Evolutionary conservation across 2,329 filamentous ascomycete genomes (phyloP).

Genomic region (Aspergillus hiratsukae): DNA sequence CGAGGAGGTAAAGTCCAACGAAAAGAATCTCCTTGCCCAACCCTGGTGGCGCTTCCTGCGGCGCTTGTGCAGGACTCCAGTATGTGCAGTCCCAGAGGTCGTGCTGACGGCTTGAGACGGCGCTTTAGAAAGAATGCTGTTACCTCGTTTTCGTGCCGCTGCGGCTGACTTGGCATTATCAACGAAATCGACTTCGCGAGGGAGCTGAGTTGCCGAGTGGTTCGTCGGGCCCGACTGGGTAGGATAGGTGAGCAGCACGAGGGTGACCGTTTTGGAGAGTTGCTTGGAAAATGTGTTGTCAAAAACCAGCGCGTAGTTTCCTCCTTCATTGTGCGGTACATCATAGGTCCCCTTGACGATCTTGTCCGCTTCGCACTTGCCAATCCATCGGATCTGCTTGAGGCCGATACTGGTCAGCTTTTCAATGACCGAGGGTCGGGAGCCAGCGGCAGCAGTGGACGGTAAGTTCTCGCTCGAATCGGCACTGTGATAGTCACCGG

Average conservation of each 20-base stretch:
- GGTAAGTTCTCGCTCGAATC: slow-evolving; percentile 34
- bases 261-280: slow-evolving; percentile 88
- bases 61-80: slow-evolving; percentile 81
- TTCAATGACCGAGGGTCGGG: slow-evolving; percentile 61
- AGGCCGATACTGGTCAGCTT: slow-evolving; percentile 60
- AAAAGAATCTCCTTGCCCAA: slow-evolving; percentile 90
- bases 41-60: slow-evolving; percentile 91
- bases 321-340: slow-evolving; percentile 67
- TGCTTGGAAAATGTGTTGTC: slow-evolving; percentile 99
- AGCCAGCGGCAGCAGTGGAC: slow-evolving; percentile 33
- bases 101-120: slow-evolving; percentile 23
- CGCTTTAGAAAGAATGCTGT: slow-evolving; percentile 23
- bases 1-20: slow-evolving; percentile 87
- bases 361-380: slow-evolving; percentile 94
- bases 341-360: slow-evolving; percentile 87
- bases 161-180: slow-evolving; percentile 50
- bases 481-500: slow-evolving; percentile 40
- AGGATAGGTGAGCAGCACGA: slow-evolving; percentile 91
- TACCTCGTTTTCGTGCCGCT: slow-evolving; percentile 29
- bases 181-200: slow-evolving; percentile 44
- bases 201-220: slow-evolving; percentile 37
- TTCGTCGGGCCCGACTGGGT: slow-evolving; percentile 51
- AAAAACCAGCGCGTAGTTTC: slow-evolving; percentile 95
- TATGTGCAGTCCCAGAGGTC: slow-evolving; percentile 59
- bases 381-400: slow-evolving; percentile 69